Evolutionary conservation across 208 protist genomes (phyloP).

Genomic region (Borovskyia barvae): DNA sequence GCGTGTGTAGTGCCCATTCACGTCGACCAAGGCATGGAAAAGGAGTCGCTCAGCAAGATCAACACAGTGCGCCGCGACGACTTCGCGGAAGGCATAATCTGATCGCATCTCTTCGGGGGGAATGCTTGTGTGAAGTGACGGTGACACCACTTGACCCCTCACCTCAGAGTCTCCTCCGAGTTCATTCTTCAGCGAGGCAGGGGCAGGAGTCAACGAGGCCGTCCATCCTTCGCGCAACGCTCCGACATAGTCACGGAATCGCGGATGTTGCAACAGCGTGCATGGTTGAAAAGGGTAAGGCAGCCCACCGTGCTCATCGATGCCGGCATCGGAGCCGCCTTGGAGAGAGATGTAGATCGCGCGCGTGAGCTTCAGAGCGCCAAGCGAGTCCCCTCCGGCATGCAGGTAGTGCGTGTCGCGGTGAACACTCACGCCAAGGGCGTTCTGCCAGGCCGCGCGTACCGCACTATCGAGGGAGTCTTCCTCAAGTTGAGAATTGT

Average conservation of each 20-base stretch:
- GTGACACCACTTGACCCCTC: background rate
- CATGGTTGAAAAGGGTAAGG: conserved; percentile 44
- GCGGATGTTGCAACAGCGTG: conserved; percentile 42
- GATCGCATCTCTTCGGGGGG: background rate
- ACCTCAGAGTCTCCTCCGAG: too few relatives aligned
- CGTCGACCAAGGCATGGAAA: conserved; percentile 17
- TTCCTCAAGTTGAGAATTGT: background rate
- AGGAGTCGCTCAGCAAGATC: conserved; percentile 31
- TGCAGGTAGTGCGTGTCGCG: conserved; percentile 50
- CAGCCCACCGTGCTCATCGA: conserved; percentile 46
- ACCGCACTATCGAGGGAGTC: conserved; percentile 19
- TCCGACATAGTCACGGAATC: conserved; percentile 37
- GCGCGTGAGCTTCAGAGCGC: conserved; percentile 51
- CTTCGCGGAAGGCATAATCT: conserved; percentile 17
- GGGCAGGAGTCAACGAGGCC: too few relatives aligned
- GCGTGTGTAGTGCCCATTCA: conserved; percentile 41
- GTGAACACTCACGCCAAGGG: conserved; percentile 27
- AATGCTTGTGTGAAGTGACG: background rate
- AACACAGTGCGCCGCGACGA: conserved; percentile 26
- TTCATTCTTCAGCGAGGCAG: too few relatives aligned
- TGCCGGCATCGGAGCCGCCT: conserved; percentile 29
- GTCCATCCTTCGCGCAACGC: conserved; percentile 9
- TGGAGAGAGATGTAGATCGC: conserved; percentile 41
- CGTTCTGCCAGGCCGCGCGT: conserved; percentile 19
- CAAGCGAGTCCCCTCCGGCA: conserved; percentile 61